These are phyloP conservation scores for Globomyces pollinis-pini DNA, from an alignment of 192 early-diverging fungal species.

Conservation along the genomic window DNA sequence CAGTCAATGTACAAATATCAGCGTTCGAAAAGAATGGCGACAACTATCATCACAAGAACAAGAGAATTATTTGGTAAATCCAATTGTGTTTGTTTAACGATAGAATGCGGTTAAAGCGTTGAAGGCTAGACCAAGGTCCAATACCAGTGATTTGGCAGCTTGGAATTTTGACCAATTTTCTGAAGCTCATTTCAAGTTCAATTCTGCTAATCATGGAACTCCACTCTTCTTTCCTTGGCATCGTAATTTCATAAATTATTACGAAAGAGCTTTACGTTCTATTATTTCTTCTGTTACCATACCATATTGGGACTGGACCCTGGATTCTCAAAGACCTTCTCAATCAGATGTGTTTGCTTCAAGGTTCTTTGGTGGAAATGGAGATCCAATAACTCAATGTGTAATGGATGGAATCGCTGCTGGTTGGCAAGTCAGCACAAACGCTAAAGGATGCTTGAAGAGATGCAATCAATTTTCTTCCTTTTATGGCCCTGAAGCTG, in stretches of 20 bases:
- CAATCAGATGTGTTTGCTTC: not conserved
- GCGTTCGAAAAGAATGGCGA: slow-evolving; percentile 11
- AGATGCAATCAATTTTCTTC: slow-evolving; percentile 5
- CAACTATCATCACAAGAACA: not conserved
- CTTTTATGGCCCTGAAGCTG: slow-evolving; percentile 1
- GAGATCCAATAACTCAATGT: slow-evolving; percentile 18
- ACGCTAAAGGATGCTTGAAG: slow-evolving; percentile 16
- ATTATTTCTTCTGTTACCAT: slow-evolving; percentile 38
- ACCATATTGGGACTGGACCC: slow-evolving; percentile 41
- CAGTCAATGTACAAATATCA: not conserved
- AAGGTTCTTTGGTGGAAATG: slow-evolving; percentile 5
- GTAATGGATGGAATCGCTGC: slow-evolving; percentile 44
- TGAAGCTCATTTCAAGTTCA: not conserved
- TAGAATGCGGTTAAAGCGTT: not conserved
- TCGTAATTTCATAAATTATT: slow-evolving; percentile 42
- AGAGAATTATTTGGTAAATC: not conserved
- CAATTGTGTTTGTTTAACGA: too few species aligned
- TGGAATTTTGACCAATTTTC: slow-evolving; percentile 3
- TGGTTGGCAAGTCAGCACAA: slow-evolving; percentile 18
- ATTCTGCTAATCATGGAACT: not conserved
- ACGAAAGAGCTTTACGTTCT: slow-evolving; percentile 38
- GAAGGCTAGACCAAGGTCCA: not conserved
- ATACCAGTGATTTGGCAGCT: not conserved
- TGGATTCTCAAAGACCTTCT: slow-evolving; percentile 4
- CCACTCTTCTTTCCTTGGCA: slow-evolving; percentile 44